Conservation (phyloP, 352 stramenopile species). For the Phytophthora syringae region DNA sequence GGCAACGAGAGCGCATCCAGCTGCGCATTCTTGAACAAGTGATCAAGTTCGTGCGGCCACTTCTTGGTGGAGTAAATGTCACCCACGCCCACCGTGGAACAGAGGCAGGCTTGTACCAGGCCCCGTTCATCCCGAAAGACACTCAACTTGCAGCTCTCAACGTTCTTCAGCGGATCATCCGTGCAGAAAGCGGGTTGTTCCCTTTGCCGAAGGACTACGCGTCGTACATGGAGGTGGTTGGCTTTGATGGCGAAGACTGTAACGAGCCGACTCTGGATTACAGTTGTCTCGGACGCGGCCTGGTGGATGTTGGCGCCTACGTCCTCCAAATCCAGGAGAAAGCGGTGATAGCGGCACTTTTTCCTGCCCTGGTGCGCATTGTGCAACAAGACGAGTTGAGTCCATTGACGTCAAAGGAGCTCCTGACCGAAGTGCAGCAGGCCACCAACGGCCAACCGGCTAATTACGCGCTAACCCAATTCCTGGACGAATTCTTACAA, state of each 20-base stretch:
- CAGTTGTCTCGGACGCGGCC: constrained; percentile 54
- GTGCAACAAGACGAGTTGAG: constrained; percentile 58
- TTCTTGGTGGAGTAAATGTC: constrained; percentile 68
- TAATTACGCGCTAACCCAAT: constrained; percentile 40
- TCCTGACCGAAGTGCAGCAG: constrained; percentile 43
- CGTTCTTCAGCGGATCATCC: constrained; percentile 52
- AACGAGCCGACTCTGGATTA: constrained; percentile 52
- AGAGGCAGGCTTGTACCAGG: constrained; percentile 39
- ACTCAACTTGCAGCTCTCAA: constrained; percentile 49
- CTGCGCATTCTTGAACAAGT: constrained; percentile 51
- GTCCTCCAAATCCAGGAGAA: constrained; percentile 45
- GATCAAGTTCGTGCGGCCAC: constrained; percentile 41
- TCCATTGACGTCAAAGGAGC: constrained; percentile 45
- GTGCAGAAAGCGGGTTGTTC: constrained; percentile 58
- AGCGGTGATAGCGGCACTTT: constrained; percentile 49
- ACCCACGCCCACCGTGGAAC: constrained; percentile 58
- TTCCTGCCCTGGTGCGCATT: constrained; percentile 59
- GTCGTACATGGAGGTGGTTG: constrained; percentile 51
- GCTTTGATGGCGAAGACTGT: constrained; percentile 57
- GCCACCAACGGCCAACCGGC: constrained; percentile 26
- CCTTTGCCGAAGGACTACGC: constrained; percentile 53
- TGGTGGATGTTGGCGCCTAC: constrained; percentile 56
- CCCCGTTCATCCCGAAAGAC: constrained; percentile 37
- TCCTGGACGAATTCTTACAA: constrained; percentile 42
- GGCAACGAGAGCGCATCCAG: constrained; percentile 51